Percentiles rank a stretch among this genome's conserved stretches.
Conservation (phyloP, 2,329 filamentous ascomycete species). For the Phoma sp. region DNA sequence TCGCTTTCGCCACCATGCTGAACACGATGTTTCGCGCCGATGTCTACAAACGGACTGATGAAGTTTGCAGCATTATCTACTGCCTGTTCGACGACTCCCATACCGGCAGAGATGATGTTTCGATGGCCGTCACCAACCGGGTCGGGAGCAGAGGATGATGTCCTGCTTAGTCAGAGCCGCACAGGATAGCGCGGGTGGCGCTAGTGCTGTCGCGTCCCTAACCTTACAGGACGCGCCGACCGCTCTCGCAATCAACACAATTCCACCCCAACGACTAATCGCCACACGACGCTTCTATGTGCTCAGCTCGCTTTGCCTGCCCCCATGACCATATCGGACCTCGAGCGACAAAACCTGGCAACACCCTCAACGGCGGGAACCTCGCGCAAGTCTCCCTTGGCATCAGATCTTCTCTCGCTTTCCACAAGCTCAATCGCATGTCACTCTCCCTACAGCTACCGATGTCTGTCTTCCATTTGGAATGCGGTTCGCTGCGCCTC, state of each 20-base stretch:
- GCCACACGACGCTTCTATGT: slow-evolving; percentile 18
- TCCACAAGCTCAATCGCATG: slow-evolving; percentile 60
- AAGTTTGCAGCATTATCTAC: slow-evolving; percentile 46
- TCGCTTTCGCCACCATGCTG: slow-evolving; percentile 12
- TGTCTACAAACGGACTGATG: slow-evolving; percentile 40
- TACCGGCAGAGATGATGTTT: slow-evolving; percentile 13
- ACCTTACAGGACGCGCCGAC: slow-evolving; percentile 23
- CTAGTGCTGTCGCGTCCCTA: slow-evolving; percentile 8
- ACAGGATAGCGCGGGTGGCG: background rate
- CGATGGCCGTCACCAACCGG: background rate
- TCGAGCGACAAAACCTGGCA: slow-evolving; percentile 31
- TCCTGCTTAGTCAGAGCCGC: background rate
- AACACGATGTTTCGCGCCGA: slow-evolving; percentile 13
- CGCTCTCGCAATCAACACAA: slow-evolving; percentile 9
- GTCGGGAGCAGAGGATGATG: background rate
- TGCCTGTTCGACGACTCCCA: slow-evolving; percentile 42
- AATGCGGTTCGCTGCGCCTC: slow-evolving; percentile 61
- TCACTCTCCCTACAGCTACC: slow-evolving; percentile 83
- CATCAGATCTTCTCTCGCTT: slow-evolving; percentile 45
- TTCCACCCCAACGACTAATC: slow-evolving; percentile 26
- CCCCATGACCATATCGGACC: slow-evolving; percentile 2
- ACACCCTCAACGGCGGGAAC: slow-evolving; percentile 38
- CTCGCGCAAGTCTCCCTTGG: slow-evolving; percentile 30
- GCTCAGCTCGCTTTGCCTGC: slow-evolving; percentile 9
- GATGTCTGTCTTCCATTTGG: slow-evolving; percentile 70